Base-by-base conservation (phyloP, 129 eudicot species). In the Saposhnikovia divaricata region DNA sequence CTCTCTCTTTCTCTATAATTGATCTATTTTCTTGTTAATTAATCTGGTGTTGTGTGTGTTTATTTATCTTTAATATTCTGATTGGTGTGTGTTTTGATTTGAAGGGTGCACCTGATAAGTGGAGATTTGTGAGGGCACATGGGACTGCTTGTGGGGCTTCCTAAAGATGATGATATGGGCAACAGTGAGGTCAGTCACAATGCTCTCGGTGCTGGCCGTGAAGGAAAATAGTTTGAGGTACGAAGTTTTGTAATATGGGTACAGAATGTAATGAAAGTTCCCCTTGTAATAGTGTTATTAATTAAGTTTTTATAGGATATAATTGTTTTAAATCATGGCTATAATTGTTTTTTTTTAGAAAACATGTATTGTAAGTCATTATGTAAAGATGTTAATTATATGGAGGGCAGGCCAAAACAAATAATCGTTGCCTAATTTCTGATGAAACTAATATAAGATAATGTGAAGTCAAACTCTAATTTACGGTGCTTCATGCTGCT, bases 171-270 rank as follows among this genome's bases (percentile, higher is more conserved):
- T 84, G 93, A 89, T 66, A 89, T 89, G 93, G 92, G 92, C 0
- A 89, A 89, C 80, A 89, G 92, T 86, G 92, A 89, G 72, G 92
- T 89, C 31, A 90, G 93, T 63, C 93, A 89, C 78, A 89, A 89
- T 83, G 93, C 93, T 69, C 87, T 89, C 47, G 93, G 90, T 79
- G 93, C 90, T 78, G 93, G 93, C 34, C 34, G 34, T 73, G 98
- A 96, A 89, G 98, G 99, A 37, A 96, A 96, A 80, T 98, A 96
- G 85, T 96, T 96, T 87, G 99, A 96, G 97, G 99, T 95, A 92
- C 78, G 65, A 72, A 19, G 23, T 65, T 40, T 42, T 51, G 15
- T 46, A 27, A 46, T 75, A 46, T 46, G 37, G 73, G 23, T 15
- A 68, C 42, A 68, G 19, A 68, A 68, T 31, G 40, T 66, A 27